Conservation (phyloP, 2,329 filamentous ascomycete genomes). For the Colletotrichum sp. region DNA sequence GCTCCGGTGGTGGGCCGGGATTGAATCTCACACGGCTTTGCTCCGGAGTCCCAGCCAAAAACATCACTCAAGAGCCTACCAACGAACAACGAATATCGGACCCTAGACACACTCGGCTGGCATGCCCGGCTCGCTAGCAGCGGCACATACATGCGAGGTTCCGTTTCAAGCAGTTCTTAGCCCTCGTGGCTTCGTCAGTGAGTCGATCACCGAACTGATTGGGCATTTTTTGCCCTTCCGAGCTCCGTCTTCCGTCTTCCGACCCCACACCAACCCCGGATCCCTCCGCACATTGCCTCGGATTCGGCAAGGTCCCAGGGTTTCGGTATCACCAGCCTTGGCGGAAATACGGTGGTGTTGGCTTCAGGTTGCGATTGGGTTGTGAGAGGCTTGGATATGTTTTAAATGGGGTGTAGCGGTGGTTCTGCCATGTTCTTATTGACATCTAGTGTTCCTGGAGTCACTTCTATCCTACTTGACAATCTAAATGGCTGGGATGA, state of each 20-base stretch:
- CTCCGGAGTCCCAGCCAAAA: neutral
- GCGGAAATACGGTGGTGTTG: neutral
- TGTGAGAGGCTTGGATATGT: neutral
- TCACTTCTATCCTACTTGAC: neutral
- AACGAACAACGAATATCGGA: neutral
- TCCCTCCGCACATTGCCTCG: neutral
- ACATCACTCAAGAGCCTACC: neutral
- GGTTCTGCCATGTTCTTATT: neutral
- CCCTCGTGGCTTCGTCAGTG: neutral
- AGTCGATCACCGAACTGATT: neutral
- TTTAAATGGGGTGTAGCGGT: neutral
- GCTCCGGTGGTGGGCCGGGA: neutral
- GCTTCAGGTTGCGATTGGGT: neutral
- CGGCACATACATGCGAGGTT: neutral
- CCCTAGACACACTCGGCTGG: neutral
- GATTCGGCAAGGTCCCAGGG: neutral
- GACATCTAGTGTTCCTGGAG: neutral
- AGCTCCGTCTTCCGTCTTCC: neutral
- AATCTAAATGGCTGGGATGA: neutral
- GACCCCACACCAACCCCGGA: neutral
- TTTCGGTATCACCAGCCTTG: neutral
- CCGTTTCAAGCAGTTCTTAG: neutral
- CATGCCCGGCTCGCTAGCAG: neutral
- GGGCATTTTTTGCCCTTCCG: neutral
- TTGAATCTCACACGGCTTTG: neutral